Evolutionary conservation across 768 basidiomycete species (phyloP), one percentile per base, ranked within the genome.

Genomic region (Filobasidium wieringae): DNA sequence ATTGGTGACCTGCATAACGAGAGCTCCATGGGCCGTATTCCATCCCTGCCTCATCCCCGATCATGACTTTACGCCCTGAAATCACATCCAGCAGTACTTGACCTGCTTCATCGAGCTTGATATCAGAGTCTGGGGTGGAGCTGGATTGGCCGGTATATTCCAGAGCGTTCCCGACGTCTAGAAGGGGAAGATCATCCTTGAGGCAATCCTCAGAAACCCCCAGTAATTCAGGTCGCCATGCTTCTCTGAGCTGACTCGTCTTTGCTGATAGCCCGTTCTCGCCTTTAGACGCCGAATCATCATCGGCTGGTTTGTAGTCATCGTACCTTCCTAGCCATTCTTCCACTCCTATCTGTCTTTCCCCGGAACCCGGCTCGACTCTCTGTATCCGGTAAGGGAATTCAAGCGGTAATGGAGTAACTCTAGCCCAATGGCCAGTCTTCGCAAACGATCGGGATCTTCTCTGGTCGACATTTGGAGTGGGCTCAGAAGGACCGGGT

Each of bases 141-240:
- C n/a, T 4, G 24, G 59, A 29, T 40, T 55, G 51, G 0, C 74
- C 72, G 14, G 87, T 87, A 2, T 91, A 77, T 0, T 77, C 74
- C 63, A 88, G 82, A 0, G 87, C 82, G 68, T 95, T 88, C 3
- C 91, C 91, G 11, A 89, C 84, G 57, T 93, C 85, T 19, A 97
- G 77, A 63, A 83, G 81, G 0, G 92, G 92, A 8, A 95, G 71
- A 64, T 84, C 87, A 63, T 93, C 89, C 30, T 78, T 73, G 41
- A 89, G 68, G 12, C 82, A 82, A 1, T 79, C 78, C 49, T 80
- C 79, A 0, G 89, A 83, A 17, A 97, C 63, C 4, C 82, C 88
- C 17, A 95, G 77, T 36, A 96, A 81, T 22, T 70, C 62, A 0
- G 68, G 63, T 24, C 67, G 51, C 17, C 66, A 56, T 22, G 59